Evolutionary conservation across 164 flowering plant species (phyloP).

Genomic region (Tinospora cordifolia): DNA sequence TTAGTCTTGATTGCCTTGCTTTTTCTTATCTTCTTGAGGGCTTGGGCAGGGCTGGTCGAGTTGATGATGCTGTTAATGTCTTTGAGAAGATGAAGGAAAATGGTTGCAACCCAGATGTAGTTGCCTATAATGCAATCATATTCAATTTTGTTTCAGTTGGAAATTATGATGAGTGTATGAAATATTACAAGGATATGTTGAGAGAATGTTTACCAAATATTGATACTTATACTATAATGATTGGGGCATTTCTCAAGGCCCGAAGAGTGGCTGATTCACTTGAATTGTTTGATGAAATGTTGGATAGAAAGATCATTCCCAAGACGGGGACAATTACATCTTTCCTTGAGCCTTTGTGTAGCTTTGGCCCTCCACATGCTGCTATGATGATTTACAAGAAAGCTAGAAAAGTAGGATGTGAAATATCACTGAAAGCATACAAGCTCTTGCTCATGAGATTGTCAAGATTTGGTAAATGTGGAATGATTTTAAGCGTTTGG

Average conservation of each 20-base stretch:
- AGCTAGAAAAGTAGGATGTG: slow-evolving; percentile 60
- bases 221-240: slow-evolving; percentile 52
- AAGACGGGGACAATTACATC: slow-evolving; percentile 56
- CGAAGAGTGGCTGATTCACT: slow-evolving; percentile 86
- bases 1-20: slow-evolving; percentile 48
- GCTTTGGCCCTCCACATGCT: slow-evolving; percentile 92
- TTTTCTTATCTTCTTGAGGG: slow-evolving; percentile 53
- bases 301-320: slow-evolving; percentile 49
- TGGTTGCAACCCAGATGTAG: slow-evolving; percentile 35
- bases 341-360: slow-evolving; percentile 61
- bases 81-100: slow-evolving; percentile 49
- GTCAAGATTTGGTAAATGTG: slow-evolving; percentile 88
- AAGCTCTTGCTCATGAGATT: slow-evolving; percentile 72
- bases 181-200: slow-evolving; percentile 47
- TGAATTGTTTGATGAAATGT: slow-evolving; percentile 81
- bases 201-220: slow-evolving; percentile 41
- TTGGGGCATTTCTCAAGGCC: slow-evolving; percentile 42
- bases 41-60: slow-evolving; percentile 66
- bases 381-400: slow-evolving; percentile 71
- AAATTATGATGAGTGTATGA: slow-evolving; percentile 46
- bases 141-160: slow-evolving; percentile 43
- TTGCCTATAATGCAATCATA: slow-evolving; percentile 65
- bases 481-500: slow-evolving; percentile 63
- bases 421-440: slow-evolving; percentile 57
- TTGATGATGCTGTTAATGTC: slow-evolving; percentile 52